Percentiles rank a stretch among this genome's conserved stretches.
Conservation (phyloP, 345 rosid genomes). For the Populus ilicifolia region DNA sequence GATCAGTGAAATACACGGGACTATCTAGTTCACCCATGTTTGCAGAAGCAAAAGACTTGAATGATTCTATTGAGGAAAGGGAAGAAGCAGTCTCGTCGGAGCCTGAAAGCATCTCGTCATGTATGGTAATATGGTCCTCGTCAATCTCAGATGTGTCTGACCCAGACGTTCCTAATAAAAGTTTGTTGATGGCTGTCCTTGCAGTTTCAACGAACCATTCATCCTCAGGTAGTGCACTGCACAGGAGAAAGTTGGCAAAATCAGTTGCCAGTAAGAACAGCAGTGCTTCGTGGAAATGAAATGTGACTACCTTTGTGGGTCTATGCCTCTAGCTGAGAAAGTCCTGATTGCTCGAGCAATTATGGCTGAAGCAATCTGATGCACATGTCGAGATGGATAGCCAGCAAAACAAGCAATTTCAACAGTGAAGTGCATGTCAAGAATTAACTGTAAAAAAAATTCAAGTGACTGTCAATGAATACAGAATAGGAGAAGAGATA, state of each 20-base stretch:
- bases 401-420: conserved; percentile 98
- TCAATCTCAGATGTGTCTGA: conserved; percentile 71
- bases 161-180: conserved; percentile 68
- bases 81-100: conserved; percentile 61
- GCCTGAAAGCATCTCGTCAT: conserved; percentile 45
- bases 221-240: conserved; percentile 64
- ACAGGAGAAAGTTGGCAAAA: neutral
- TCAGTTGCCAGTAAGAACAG: conserved; percentile 9
- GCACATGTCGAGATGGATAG: conserved; percentile 74
- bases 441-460: conserved; percentile 65
- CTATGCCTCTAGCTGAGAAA: conserved; percentile 72
- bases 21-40: conserved; percentile 94
- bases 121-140: conserved; percentile 54
- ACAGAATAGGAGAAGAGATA: neutral
- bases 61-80: conserved; percentile 59
- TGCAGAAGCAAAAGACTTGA: conserved; percentile 83
- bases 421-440: conserved; percentile 99
- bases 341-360: conserved; percentile 80
- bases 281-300: neutral
- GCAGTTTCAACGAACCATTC: conserved; percentile 98
- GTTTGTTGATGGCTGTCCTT: conserved; percentile 73
- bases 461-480: neutral
- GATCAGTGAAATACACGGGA: conserved; percentile 55
- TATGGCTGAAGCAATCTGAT: conserved; percentile 81
- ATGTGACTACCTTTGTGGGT: conserved; percentile 64